A percentile compares a stretch with the other conserved stretches of the same genome.
Evolutionary conservation across 2,329 filamentous ascomycete species (phyloP).

Genomic region (Colletotrichum kahawae): DNA sequence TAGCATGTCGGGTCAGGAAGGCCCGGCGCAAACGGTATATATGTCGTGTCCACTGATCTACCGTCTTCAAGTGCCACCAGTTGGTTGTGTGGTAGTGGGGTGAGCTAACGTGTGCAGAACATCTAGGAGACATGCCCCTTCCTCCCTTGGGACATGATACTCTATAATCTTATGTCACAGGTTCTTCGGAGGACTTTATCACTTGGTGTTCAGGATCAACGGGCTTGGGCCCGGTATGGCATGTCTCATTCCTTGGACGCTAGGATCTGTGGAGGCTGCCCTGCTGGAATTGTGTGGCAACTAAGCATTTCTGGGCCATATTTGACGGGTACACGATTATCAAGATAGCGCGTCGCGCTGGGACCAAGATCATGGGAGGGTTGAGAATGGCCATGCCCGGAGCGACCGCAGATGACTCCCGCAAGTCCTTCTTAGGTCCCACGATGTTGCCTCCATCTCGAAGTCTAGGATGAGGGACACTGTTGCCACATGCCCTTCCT

Average conservation of each 20-base stretch:
- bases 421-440: background rate
- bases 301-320: background rate
- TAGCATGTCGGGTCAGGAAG: background rate
- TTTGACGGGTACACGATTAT: background rate
- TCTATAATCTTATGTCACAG: background rate
- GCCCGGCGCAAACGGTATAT: constrained; percentile 15
- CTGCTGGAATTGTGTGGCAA: background rate
- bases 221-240: background rate
- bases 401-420: background rate
- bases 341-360: background rate
- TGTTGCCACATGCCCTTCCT: background rate
- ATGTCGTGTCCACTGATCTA: background rate
- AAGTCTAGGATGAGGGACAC: background rate
- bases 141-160: background rate
- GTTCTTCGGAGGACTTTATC: background rate
- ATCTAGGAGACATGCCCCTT: background rate
- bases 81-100: background rate
- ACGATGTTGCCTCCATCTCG: background rate
- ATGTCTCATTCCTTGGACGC: background rate
- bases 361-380: background rate
- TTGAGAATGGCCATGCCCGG: background rate
- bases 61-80: background rate
- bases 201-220: background rate
- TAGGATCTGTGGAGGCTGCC: background rate
- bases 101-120: background rate